Evolutionary conservation across 495 filamentous ascomycete species (phyloP).

Genomic region (Daldinia decipiens): DNA sequence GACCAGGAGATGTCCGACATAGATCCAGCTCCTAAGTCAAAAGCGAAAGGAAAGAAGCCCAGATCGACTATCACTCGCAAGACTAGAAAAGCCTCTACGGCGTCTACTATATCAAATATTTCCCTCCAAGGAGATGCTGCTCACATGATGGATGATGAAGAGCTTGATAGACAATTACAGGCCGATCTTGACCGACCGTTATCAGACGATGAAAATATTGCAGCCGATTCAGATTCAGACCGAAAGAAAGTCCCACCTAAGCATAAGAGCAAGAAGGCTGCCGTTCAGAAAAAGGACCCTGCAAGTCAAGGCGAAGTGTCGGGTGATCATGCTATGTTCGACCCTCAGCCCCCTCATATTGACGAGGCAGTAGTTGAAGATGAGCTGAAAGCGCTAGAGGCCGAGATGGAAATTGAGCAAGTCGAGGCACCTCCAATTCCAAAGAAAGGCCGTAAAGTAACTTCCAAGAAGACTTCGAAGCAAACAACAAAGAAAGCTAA

Average conservation of each 20-base stretch:
- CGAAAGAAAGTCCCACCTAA: slow-evolving; percentile 47
- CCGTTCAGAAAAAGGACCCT: slow-evolving; percentile 21
- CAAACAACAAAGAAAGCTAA: slow-evolving; percentile 58
- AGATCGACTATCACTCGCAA: slow-evolving; percentile 53
- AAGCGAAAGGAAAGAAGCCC: slow-evolving; percentile 49
- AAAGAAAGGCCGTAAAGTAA: slow-evolving; percentile 59
- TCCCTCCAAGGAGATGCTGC: slow-evolving; percentile 54
- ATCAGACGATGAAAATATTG: slow-evolving; percentile 63
- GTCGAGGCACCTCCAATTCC: slow-evolving; percentile 46
- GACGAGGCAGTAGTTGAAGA: slow-evolving; percentile 60
- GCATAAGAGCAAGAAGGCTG: slow-evolving; percentile 51
- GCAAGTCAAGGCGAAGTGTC: slow-evolving; percentile 29
- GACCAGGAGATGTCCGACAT: slow-evolving; percentile 53
- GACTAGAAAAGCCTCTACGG: slow-evolving; percentile 64
- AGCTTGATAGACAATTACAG: slow-evolving; percentile 74
- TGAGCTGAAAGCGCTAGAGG: slow-evolving; percentile 57
- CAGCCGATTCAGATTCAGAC: slow-evolving; percentile 51
- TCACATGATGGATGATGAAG: slow-evolving; percentile 66
- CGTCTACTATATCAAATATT: slow-evolving; percentile 49
- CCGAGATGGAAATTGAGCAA: slow-evolving; percentile 53
- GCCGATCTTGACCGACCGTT: slow-evolving; percentile 71
- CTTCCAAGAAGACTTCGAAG: slow-evolving; percentile 55
- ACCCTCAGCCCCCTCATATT: slow-evolving; percentile 51
- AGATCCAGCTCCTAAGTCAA: slow-evolving; percentile 33
- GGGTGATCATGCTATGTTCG: slow-evolving; percentile 57